phyloP scores from a whole-genome alignment of 371 early-diverging fungal genomes.

The Smittium culicis region DNA sequence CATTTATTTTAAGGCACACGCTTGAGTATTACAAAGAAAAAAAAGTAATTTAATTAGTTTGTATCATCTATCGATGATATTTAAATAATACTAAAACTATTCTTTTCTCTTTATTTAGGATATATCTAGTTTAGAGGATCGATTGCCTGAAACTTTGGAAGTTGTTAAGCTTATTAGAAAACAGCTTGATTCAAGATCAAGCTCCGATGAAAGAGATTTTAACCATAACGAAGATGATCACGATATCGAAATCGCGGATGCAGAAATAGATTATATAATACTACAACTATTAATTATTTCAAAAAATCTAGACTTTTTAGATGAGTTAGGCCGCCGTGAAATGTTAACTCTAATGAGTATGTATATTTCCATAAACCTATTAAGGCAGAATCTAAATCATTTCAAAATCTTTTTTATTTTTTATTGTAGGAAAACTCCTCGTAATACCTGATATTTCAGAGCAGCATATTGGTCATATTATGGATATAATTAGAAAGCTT shows the following conservation, averaged over 20 bases:
- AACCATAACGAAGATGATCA: slow-evolving; percentile 40
- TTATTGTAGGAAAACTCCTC: slow-evolving; percentile 50
- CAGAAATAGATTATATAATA: slow-evolving; percentile 57
- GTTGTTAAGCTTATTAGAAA: slow-evolving; percentile 53
- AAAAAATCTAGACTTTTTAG: slow-evolving; percentile 62
- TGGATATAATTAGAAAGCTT: slow-evolving; percentile 54
- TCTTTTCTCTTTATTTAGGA: too few relatives aligned
- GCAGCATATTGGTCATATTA: slow-evolving; percentile 48
- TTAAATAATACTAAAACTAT: too few relatives aligned
- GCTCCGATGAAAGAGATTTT: slow-evolving; percentile 18
- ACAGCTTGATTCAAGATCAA: slow-evolving; percentile 7
- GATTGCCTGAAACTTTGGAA: slow-evolving; percentile 56
- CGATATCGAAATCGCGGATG: slow-evolving; percentile 29
- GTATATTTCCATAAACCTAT: too few relatives aligned
- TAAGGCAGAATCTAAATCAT: too few relatives aligned
- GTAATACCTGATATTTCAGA: slow-evolving; percentile 53
- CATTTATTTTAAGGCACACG: slow-evolving; percentile 49
- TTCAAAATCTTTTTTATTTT: too few relatives aligned
- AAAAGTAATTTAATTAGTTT: too few relatives aligned
- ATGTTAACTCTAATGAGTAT: slow-evolving; percentile 63
- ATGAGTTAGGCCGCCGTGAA: slow-evolving; percentile 70
- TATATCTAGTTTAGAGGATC: slow-evolving; percentile 44
- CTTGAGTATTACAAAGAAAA: slow-evolving; percentile 30
- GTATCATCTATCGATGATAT: too few relatives aligned
- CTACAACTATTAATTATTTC: slow-evolving; percentile 61